Evolutionary conservation across 257 asterid species (phyloP), one percentile per base, ranked within the genome.

Genomic region (Eustoma russellianum): DNA sequence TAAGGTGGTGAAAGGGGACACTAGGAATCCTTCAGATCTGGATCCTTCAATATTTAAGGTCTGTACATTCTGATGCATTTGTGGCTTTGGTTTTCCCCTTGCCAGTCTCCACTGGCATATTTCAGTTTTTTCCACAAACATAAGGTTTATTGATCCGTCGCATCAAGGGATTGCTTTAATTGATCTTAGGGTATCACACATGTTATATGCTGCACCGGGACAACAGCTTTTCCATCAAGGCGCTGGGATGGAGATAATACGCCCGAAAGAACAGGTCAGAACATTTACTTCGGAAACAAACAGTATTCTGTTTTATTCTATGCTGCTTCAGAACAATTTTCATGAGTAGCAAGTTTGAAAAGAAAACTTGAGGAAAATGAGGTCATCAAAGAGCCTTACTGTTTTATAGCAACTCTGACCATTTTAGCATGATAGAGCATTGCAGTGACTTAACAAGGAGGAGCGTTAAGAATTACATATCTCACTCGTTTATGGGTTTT

Each of bases 201-300:
- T 70, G 96, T 83, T 44, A 86, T 90, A 52, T 86, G 96, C 83
- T 83, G 95, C 78, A 86, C 95, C 0, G 98, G 98, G 41, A 90
- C 98, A 16, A 90, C 98, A 3, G 98, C 98, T 56, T 90, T 90
- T 68, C 98, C 98, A 0, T 83, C 98, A 55, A 77, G 73, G 79
- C 78, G 98, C 63, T 90, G 98, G 98, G 91, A 82, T 74, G 98
- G 98, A 58, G 95, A 86, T 68, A 90, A 90, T 68, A 83, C 98
- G 47, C 98, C 98, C 41, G 95, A 90, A 82, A 79, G 79, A 90
- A 88, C 79, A 70, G 98, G 98, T 90, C 64, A 75, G 96, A 54
- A 33, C 48, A 60, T 55, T 68, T 38, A 41, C 58, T 71, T 41
- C 33, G 2, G 19, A 17, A 3, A 53, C 17, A n/a, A 50, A 19